Evolutionary conservation across 805 yeast species (phyloP).

Genomic region (Tetrapisispora namnaoensis): DNA sequence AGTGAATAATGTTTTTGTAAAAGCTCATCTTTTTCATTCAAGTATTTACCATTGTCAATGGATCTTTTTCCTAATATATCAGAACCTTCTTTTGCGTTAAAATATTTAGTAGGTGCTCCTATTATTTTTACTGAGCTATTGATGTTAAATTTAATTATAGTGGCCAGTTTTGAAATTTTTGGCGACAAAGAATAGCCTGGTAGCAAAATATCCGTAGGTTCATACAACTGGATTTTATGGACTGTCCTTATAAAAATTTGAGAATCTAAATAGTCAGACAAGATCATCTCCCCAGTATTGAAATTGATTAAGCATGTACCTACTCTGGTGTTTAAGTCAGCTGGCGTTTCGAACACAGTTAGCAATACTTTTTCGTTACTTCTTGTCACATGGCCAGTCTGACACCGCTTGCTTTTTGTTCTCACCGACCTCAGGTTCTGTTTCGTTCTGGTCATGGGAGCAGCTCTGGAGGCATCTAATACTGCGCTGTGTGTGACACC

Average conservation of each 20-base stretch:
- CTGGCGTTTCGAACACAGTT: slow-evolving; percentile 22
- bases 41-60: slow-evolving; percentile 5
- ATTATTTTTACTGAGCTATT: slow-evolving; percentile 17
- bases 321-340: slow-evolving; percentile 22
- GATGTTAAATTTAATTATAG: slow-evolving; percentile 30
- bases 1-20: slow-evolving; percentile 26
- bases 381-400: neutral
- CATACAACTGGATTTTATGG: slow-evolving; percentile 31
- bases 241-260: slow-evolving; percentile 38
- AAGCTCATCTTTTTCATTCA: slow-evolving; percentile 13
- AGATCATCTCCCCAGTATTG: slow-evolving; percentile 31
- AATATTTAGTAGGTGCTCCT: slow-evolving; percentile 20
- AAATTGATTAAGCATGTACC: slow-evolving; percentile 35
- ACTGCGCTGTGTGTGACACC: neutral
- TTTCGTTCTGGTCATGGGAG: neutral
- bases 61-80: slow-evolving; percentile 13
- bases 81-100: slow-evolving; percentile 21
- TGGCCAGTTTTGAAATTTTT: slow-evolving; percentile 25
- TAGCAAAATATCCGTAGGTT: slow-evolving; percentile 30
- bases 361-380: slow-evolving; percentile 16
- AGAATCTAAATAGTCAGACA: slow-evolving; percentile 34
- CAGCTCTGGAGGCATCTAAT: neutral
- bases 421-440: neutral
- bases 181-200: slow-evolving; percentile 26
- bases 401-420: neutral